phyloP scores from a whole-genome alignment of 192 early-diverging fungal species.

The Pilaira anomala region DNA sequence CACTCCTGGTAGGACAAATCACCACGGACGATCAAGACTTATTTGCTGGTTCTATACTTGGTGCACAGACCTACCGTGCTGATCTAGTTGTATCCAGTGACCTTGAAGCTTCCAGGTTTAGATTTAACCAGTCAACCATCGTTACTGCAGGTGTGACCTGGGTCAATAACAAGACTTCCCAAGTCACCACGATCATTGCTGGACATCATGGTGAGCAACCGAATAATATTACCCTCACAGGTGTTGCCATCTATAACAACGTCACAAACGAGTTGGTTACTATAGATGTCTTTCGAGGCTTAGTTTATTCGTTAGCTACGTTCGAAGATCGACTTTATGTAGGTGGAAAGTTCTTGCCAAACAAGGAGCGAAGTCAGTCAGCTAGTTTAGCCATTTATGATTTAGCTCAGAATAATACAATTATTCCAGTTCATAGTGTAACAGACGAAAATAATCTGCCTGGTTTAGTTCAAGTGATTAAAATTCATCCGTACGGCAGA shows the following conservation, averaged over 20 bases:
- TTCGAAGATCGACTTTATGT: constrained; percentile 52
- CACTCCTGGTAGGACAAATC: constrained; percentile 4
- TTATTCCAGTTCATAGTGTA: neutral
- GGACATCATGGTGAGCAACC: neutral
- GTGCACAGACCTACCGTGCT: constrained; percentile 2
- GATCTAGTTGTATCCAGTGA: neutral
- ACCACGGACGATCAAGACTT: neutral
- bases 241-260: neutral
- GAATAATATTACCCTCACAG: neutral
- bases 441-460: neutral
- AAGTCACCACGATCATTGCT: neutral
- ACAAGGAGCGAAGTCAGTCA: neutral
- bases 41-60: neutral
- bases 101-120: neutral
- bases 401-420: constrained; percentile 36
- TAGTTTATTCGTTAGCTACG: constrained; percentile 44
- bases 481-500: constrained; percentile 23
- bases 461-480: constrained; percentile 20
- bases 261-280: neutral
- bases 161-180: neutral
- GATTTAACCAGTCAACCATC: neutral
- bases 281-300: constrained; percentile 25
- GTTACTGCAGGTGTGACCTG: neutral
- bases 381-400: constrained; percentile 41
- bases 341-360: constrained; percentile 43